Evolutionary conservation across 352 stramenopile species (phyloP).

Genomic region (Pythium aquatile): DNA sequence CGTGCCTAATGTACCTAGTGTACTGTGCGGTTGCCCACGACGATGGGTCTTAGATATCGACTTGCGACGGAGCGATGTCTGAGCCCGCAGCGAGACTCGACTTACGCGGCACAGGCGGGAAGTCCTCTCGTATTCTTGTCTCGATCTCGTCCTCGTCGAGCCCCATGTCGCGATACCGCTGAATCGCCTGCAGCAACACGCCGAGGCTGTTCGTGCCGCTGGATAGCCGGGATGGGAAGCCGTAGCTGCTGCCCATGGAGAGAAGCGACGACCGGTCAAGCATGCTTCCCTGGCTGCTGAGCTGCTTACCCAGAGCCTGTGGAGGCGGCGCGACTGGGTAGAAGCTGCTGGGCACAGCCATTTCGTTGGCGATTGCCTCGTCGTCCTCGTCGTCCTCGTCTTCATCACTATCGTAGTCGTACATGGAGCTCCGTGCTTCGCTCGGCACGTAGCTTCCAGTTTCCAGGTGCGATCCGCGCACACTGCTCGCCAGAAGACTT

Average conservation of each 20-base stretch:
- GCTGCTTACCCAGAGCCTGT: conserved; percentile 2
- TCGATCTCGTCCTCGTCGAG: conserved; percentile 70
- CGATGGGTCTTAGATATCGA: conserved; percentile 12
- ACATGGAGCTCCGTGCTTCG: conserved; percentile 24
- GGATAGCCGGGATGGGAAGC: conserved; percentile 52
- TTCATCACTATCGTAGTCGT: conserved; percentile 46
- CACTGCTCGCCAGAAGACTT: conserved; percentile 32
- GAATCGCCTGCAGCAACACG: conserved; percentile 55
- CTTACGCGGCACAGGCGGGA: conserved; percentile 48
- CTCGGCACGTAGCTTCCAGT: conserved; percentile 17
- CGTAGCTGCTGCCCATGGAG: conserved; percentile 53
- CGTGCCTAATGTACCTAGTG: conserved; percentile 1
- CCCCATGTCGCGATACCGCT: conserved; percentile 55
- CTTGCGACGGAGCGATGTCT: conserved; percentile 19
- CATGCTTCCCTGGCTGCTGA: conserved; percentile 11
- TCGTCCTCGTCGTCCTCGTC: conserved; percentile 41
- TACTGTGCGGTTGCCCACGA: background rate
- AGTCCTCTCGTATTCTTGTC: conserved; percentile 56
- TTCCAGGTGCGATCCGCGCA: conserved; percentile 13
- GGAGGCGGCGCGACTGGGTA: conserved; percentile 3
- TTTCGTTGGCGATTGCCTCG: conserved; percentile 64
- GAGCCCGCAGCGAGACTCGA: conserved; percentile 32
- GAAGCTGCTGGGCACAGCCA: conserved; percentile 49
- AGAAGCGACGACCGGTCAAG: conserved; percentile 35
- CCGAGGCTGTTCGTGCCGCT: conserved; percentile 64